phyloP scores from a whole-genome alignment of 768 basidiomycete genomes.

The Amanita fuliginea region DNA sequence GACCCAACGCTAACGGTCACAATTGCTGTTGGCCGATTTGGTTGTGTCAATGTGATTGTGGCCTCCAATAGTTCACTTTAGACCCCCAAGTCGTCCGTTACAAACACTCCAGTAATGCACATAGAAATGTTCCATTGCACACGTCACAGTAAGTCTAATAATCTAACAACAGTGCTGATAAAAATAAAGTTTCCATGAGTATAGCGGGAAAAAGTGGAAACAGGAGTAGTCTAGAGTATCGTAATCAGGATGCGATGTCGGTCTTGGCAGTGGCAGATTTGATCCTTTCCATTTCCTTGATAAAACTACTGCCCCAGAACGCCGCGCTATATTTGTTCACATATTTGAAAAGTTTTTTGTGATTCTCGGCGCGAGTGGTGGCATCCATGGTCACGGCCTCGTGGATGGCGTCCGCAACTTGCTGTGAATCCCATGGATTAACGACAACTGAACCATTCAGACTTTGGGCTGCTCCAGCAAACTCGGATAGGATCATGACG shows the following conservation, averaged over 20 bases:
- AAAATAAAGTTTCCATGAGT: not conserved
- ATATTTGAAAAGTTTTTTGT: slow-evolving; percentile 93
- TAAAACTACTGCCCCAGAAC: slow-evolving; percentile 88
- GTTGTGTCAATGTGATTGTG: no score
- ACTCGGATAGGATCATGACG: slow-evolving; percentile 96
- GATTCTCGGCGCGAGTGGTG: slow-evolving; percentile 80
- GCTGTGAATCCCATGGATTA: slow-evolving; percentile 99
- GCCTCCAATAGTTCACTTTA: no score
- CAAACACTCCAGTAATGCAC: no score
- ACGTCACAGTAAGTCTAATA: not conserved
- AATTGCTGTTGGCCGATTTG: no score
- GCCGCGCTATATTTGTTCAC: slow-evolving; percentile 91
- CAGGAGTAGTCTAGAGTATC: not conserved
- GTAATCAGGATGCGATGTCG: slow-evolving; percentile 7
- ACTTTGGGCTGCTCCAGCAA: slow-evolving; percentile 94
- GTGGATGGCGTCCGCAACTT: slow-evolving; percentile 95
- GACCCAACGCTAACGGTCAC: no score
- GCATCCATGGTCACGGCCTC: slow-evolving; percentile 87
- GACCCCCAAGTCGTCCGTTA: no score
- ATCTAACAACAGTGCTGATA: slow-evolving; percentile 1
- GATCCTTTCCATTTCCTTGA: slow-evolving; percentile 70
- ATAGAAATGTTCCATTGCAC: not conserved
- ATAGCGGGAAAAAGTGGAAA: not conserved
- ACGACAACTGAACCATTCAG: slow-evolving; percentile 94
- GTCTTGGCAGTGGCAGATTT: slow-evolving; percentile 25